Evolutionary conservation across 202 grass and related monocot genomes (phyloP), one percentile per base, ranked within the genome.

Genomic region (Miscanthus sacchariflorus): DNA sequence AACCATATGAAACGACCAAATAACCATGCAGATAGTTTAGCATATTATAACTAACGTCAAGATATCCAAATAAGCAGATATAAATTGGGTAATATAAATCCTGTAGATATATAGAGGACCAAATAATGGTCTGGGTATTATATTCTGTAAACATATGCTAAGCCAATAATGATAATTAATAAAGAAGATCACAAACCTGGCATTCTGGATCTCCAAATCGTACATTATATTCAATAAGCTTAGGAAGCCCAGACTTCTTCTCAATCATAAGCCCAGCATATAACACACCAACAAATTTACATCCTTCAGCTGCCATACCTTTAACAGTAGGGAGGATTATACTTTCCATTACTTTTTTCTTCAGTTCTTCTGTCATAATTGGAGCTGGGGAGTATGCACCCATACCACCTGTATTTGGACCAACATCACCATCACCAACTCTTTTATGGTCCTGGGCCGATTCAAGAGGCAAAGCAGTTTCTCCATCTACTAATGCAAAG

Each of bases 241-340:
- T 98, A 81, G 93, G 93, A n/a, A 93, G 83, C 13, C 93, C 90
- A 48, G 83, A 90, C 63, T 90, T 94, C 87, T 89, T 96, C 83
- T 96, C 96, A 17, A 98, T 91, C 89, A 98, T 98, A 84, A 98
- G 89, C 12, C 96, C 96, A 56, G 96, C 93, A 84, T 93, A 98
- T 70, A 98, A 76, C 58, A 96, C 90, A 70, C 96, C 96, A 68
- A 98, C 85, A 89, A 98, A 98, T 68, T 91, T 94, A 56, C 92
- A 94, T 21, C 93, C 93, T 86, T 98, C 93, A 7, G 87, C 87
- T 40, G 89, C 90, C 96, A 98, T 98, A 63, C 92, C 96, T 77
- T 91, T 93, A 80, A 98, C 90, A 7, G 89, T 98, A 23, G 96
- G 93, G 65, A 76, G 63, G 66, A 98, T 98, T 88, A 96, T 96